Evolutionary conservation across 352 stramenopile species (phyloP), one percentile per base, ranked within the genome.

Genomic region (Globisporangium uncinulatum): DNA sequence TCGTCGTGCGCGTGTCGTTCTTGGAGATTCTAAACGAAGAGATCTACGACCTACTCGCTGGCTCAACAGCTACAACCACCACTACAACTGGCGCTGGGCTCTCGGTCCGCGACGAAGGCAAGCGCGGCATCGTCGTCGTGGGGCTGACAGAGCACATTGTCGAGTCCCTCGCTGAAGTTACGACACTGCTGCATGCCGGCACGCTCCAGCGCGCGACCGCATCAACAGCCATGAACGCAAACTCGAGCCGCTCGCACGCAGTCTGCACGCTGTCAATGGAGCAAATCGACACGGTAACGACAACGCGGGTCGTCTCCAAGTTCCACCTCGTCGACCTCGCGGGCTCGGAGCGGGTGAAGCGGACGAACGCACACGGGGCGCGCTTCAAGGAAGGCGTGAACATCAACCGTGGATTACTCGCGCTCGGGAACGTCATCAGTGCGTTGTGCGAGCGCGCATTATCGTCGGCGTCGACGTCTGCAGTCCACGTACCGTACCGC

Each of bases 1-100:
- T 71, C 48, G 59, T 79, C 17, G 37, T 89, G 48, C 87, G 78
- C 54, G 41, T 94, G 45, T 90, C 83, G 45, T 90, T 87, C 45
- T 62, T 93, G n/a, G 80, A 91, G 87, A 96, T 99, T 44, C 95
- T 99, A 60, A 99, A 99, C 53, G 96, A 99, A 82, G 90, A 98
- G 62, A 87, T 99, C 52, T 74, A 82, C 13, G 96, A 99, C 70
- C 75, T 99, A 29, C 74, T 99, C 9, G 74, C 64, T 10, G 24
- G 15, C 14, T 32, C 34, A 51, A 50, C 6, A 6, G 37, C 19
- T n/a, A 52, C 2, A 56, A 48, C 37, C 17, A 51, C 44, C 19
- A 59, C 59, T 36, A 77, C 53, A 34, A 56, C 56, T 39, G 52
- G 36, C 37, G 55, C 51, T 60, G 74, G 67, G 47, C 74, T 85